Evolutionary conservation across 805 yeast genomes (phyloP), one percentile per base, ranked within the genome.

Genomic region (Suhomyces xylopsoci): DNA sequence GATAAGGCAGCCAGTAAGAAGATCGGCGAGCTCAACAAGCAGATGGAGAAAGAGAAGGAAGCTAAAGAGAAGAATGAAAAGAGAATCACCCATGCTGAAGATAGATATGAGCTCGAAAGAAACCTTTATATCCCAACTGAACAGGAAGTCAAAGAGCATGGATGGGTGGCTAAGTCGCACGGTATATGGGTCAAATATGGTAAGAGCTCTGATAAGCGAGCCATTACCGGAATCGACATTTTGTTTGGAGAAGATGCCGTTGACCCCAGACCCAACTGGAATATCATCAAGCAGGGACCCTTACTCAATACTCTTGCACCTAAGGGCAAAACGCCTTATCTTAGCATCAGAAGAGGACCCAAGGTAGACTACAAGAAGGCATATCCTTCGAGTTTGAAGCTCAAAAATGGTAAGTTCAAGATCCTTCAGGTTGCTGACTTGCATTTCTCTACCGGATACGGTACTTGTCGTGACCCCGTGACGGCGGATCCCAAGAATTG

Each of bases 401-500:
- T 78, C 14, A 55, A 69, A 2, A 63, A 78, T 19, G 83, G 82
- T 4, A 79, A 75, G 51, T 89, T 85, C 69, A 93, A 88, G 66
- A 85, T 94, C 42, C 69, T 90, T 9, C 99, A 94, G 68, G 82
- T 93, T 5, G 96, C 97, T 0, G 98, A 94, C 66, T 73, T 93
- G 52, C 99, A 94, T 69, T 85, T 88, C 65, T 80, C 94, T n/a
- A 87, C 96, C 0, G 92, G 91, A 5, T 78, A 73, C 50, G 97
- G 97, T 12, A 67, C 68, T 47, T 94, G 98, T 62, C 74, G 87
- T 49, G 96, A 92, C 63, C 85, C 88, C 10, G 81, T 64, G 41
- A 93, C 94, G 0, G 74, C 75, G 17, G 67, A 65, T 14, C 66
- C 70, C 8, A 69, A 68, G 3, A 71, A 69, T 10, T 94, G 98